A percentile compares a stretch with the other conserved stretches of the same genome.
These are phyloP conservation scores for Camptophora hylomeconis DNA, from an alignment of 2,329 filamentous ascomycete genomes.

Conservation along the genomic window DNA sequence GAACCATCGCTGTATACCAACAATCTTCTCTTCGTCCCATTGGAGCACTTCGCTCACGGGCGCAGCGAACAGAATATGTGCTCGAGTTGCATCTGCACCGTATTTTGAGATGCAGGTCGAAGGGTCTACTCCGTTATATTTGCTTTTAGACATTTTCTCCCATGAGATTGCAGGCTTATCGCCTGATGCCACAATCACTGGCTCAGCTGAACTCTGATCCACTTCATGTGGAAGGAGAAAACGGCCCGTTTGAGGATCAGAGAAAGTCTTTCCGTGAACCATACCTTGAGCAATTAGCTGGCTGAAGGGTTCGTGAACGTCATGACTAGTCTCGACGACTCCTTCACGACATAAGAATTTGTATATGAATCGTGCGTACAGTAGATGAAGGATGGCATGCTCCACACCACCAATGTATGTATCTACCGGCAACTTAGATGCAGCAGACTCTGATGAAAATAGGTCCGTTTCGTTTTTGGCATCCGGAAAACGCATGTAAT, in stretches of 20 bases:
- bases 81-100: constrained; percentile 71
- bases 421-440: constrained; percentile 58
- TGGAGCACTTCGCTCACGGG: constrained; percentile 72
- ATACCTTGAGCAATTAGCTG: constrained; percentile 80
- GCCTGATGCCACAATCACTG: constrained; percentile 52
- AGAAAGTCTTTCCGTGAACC: constrained; percentile 79
- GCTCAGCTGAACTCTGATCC: constrained; percentile 44
- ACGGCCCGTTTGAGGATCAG: constrained; percentile 58
- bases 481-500: constrained; percentile 70
- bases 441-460: constrained; percentile 48
- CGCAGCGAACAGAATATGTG: constrained; percentile 81
- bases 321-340: constrained; percentile 20
- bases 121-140: constrained; percentile 82
- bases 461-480: constrained; percentile 48
- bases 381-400: constrained; percentile 77
- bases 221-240: constrained; percentile 63
- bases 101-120: constrained; percentile 57
- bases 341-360: constrained; percentile 58
- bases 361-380: constrained; percentile 82
- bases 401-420: constrained; percentile 84
- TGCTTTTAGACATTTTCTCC: constrained; percentile 94
- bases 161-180: constrained; percentile 49
- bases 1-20: constrained; percentile 72
- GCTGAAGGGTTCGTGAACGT: constrained; percentile 60
- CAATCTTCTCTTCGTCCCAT: constrained; percentile 76